Percentiles rank a stretch among this genome's conserved stretches.
Evolutionary conservation across 2,329 filamentous ascomycete species (phyloP).

Genomic region (Xylaria polymorpha): DNA sequence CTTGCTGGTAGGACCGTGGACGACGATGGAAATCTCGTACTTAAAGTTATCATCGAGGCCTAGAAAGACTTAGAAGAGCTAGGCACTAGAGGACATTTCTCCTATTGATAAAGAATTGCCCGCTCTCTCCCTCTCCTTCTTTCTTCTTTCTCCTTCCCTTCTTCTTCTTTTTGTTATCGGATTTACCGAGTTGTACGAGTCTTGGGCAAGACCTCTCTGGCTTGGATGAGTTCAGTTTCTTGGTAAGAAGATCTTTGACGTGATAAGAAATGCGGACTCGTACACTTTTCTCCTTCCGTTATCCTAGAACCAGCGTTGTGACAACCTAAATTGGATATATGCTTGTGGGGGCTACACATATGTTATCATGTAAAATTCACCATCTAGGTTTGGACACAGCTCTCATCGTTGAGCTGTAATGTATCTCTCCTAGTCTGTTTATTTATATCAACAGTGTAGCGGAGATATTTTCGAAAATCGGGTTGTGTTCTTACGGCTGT

Average conservation of each 20-base stretch:
- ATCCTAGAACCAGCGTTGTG: constrained; percentile 1
- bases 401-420: background rate
- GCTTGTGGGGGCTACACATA: background rate
- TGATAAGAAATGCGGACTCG: background rate
- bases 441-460: background rate
- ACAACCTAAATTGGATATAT: constrained; percentile 14
- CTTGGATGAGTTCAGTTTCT: background rate
- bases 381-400: too few relatives aligned
- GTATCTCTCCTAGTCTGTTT: background rate
- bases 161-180: background rate
- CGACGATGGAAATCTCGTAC: constrained; percentile 73
- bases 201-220: background rate
- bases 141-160: background rate
- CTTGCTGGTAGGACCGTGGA: constrained; percentile 76
- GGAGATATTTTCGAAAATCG: constrained; percentile 1
- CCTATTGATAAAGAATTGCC: background rate
- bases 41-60: constrained; percentile 76
- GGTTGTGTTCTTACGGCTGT: constrained; percentile 20
- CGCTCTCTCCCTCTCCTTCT: background rate
- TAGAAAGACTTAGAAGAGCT: constrained; percentile 45
- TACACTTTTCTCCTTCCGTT: constrained; percentile 2
- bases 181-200: background rate
- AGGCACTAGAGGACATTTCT: background rate
- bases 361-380: background rate
- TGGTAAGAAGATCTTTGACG: background rate